Conservation (phyloP, 257 asterid genomes). For the Solanum pennellii region DNA sequence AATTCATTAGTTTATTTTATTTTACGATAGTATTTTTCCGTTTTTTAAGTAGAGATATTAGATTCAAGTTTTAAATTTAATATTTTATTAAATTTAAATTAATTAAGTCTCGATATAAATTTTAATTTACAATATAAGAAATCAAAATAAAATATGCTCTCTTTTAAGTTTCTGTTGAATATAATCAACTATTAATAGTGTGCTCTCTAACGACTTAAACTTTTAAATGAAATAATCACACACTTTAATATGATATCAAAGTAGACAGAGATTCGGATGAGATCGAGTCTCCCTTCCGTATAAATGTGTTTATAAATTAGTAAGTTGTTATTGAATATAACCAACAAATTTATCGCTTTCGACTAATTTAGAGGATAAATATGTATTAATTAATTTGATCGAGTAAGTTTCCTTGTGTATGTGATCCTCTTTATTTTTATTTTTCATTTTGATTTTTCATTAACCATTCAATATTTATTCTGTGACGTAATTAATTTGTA, state of each 20-base stretch:
- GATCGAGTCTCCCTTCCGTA: too few relatives aligned
- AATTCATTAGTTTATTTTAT: not conserved
- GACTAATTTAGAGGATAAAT: not conserved
- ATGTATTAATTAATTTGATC: not conserved
- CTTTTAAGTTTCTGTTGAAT: not conserved
- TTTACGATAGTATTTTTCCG: not conserved
- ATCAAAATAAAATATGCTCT: not conserved
- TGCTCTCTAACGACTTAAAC: too few relatives aligned
- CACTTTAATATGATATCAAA: too few relatives aligned
- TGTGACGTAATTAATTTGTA: not conserved
- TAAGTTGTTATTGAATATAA: not conserved
- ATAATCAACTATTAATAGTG: too few relatives aligned
- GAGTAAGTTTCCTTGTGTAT: not conserved
- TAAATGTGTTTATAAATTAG: not conserved
- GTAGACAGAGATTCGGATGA: too few relatives aligned
- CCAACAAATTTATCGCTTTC: not conserved
- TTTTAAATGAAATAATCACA: too few relatives aligned
- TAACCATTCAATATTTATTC: not conserved
- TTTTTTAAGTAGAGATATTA: not conserved
- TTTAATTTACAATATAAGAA: not conserved
- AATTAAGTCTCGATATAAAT: rapidly evolving
- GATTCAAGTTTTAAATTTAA: too few relatives aligned
- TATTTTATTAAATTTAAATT: too few relatives aligned
- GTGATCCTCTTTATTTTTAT: not conserved
- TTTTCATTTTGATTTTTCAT: not conserved